A percentile compares a stretch with the other conserved stretches of the same genome.
These are phyloP conservation scores for Aschersonia sp. DNA, from an alignment of 2,329 filamentous ascomycete species.

Conservation along the genomic window DNA sequence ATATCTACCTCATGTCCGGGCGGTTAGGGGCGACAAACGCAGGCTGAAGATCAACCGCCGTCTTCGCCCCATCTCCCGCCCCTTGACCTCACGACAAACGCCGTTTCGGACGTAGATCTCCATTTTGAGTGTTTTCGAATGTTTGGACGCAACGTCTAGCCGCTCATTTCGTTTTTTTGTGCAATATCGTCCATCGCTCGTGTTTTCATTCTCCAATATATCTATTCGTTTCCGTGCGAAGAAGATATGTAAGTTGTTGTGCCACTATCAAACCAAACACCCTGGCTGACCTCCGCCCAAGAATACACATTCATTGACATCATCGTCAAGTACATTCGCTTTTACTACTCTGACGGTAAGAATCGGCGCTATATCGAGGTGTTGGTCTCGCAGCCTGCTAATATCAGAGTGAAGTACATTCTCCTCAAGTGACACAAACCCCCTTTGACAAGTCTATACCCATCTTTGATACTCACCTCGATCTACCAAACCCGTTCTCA, in stretches of 20 bases:
- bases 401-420: not conserved
- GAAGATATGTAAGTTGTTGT: constrained; percentile 7
- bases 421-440: not conserved
- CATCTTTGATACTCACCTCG: not conserved
- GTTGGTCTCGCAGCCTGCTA: not conserved
- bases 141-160: constrained; percentile 23
- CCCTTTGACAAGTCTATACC: not conserved
- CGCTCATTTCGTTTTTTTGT: constrained; percentile 23
- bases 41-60: constrained; percentile 14
- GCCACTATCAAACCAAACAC: not conserved
- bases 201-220: constrained; percentile 5
- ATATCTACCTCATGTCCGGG: constrained; percentile 11
- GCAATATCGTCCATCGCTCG: not conserved
- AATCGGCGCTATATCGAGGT: not conserved
- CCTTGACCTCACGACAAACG: constrained; percentile 5
- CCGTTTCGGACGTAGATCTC: constrained; percentile 12
- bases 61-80: constrained; percentile 8
- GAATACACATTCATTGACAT: constrained; percentile 33
- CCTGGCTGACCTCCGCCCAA: not conserved
- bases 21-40: constrained; percentile 17
- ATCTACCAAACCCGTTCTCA: constrained; percentile 15
- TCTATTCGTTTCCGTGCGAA: constrained; percentile 2
- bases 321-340: constrained; percentile 47
- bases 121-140: constrained; percentile 11
- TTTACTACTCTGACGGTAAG: constrained; percentile 31